phyloP scores from a whole-genome alignment of 805 yeast genomes.

The Wickerhamiella domercqiae region DNA sequence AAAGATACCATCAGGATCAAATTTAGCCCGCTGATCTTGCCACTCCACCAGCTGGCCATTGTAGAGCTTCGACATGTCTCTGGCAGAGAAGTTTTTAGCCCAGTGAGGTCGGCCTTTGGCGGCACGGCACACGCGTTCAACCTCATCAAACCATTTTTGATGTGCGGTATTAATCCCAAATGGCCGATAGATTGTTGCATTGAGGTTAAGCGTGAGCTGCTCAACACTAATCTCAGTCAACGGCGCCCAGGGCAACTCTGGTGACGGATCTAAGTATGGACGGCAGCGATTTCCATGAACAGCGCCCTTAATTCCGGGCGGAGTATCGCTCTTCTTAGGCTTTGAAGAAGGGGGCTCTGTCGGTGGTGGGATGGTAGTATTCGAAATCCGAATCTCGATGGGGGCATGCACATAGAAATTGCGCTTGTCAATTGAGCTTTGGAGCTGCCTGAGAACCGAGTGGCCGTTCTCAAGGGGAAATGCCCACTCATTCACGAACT shows the following conservation, averaged over 20 bases:
- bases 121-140: slow-evolving; percentile 60
- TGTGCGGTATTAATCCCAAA: slow-evolving; percentile 60
- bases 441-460: slow-evolving; percentile 36
- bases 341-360: background rate
- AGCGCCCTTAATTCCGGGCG: slow-evolving; percentile 36
- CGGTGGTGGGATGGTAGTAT: slow-evolving; percentile 32
- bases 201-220: slow-evolving; percentile 71
- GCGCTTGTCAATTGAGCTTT: slow-evolving; percentile 39
- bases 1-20: slow-evolving; percentile 75
- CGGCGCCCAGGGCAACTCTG: slow-evolving; percentile 38
- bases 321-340: background rate
- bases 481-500: slow-evolving; percentile 96
- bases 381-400: slow-evolving; percentile 84
- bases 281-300: slow-evolving; percentile 70
- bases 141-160: slow-evolving; percentile 59
- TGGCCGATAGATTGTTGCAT: slow-evolving; percentile 96
- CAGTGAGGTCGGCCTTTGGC: slow-evolving; percentile 94
- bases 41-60: slow-evolving; percentile 49
- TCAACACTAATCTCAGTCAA: slow-evolving; percentile 44
- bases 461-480: slow-evolving; percentile 72
- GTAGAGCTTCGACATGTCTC: slow-evolving; percentile 23
- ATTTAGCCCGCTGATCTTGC: slow-evolving; percentile 45
- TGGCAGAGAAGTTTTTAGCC: slow-evolving; percentile 89
- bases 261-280: slow-evolving; percentile 72
- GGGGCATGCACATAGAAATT: slow-evolving; percentile 88